Evolutionary conservation across 805 yeast species (phyloP).

Genomic region (Blastobotrys terrestris): DNA sequence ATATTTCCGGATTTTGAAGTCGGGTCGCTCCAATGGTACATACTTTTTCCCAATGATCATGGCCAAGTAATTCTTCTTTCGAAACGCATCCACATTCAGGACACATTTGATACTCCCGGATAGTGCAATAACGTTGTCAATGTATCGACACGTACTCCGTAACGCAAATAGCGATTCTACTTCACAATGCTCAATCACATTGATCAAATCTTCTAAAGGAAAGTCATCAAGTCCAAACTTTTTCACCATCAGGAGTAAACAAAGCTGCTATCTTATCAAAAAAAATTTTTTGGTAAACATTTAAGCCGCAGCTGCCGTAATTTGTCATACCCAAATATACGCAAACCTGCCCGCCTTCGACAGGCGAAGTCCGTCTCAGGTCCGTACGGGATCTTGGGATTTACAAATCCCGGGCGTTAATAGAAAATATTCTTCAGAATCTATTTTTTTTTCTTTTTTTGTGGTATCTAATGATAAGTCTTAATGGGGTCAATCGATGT

Average conservation of each 20-base stretch:
- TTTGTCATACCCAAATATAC: neutral
- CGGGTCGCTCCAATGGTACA: neutral
- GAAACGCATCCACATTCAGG: neutral
- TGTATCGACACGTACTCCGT: neutral
- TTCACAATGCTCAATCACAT: neutral
- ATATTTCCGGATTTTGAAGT: neutral
- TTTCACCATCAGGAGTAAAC: neutral
- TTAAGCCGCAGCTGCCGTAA: neutral
- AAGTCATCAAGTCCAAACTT: neutral
- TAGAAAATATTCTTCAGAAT: too few species aligned
- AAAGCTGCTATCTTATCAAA: neutral
- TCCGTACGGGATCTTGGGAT: too few species aligned
- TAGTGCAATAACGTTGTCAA: neutral
- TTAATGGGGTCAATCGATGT: too few species aligned
- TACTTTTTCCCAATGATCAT: neutral
- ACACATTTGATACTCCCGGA: neutral
- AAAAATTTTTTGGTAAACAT: neutral
- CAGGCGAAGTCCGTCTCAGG: too few species aligned
- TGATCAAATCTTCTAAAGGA: neutral
- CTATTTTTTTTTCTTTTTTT: too few species aligned
- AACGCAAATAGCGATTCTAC: neutral
- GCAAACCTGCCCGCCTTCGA: too few species aligned
- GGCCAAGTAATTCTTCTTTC: neutral
- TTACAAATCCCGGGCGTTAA: too few species aligned
- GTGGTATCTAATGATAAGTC: too few species aligned